Base-by-base conservation (phyloP, 225 moss, liverwort and hornwort genomes). In the Takakia lepidozioides region DNA sequence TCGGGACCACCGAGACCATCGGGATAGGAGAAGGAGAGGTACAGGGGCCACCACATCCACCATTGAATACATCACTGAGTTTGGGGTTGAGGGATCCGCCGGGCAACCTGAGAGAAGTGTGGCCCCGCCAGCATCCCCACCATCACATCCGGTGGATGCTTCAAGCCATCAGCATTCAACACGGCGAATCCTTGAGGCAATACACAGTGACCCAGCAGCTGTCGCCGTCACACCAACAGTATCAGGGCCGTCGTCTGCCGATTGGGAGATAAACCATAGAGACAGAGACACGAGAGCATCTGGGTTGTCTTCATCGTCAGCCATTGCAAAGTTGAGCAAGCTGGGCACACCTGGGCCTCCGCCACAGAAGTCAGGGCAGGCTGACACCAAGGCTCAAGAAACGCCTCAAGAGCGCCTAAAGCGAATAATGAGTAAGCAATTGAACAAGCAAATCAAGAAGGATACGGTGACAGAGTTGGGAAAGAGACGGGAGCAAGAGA, bases 21-120 rank as follows among this genome's bases (percentile, higher is more conserved):
- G 80, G 43, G 64, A 91, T 19, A 71, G 71, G 60, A 87, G 81
- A 56, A 76, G 83, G 54, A 85, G 78, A 68, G 63, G 56, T 47
- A 66, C 80, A 6, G 61, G 75, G 43, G 73, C 70, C 23, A 65
- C 78, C 17, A 78, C 85, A 51, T 75, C 98, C 25, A 87, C 87
- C 6, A 91, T 98, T 47, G 98, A 98, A 68, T 98, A 98, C 60
- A 98, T 98, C 26, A 98, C 91, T 21, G 98, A 98, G 58, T 98
- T 98, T 70, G 98, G 84, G 57, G 52, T 77, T 2, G 87, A 83
- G 51, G 85, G 75, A 54, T 70, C 72, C 54, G 84, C 74, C 19
- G 89, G 84, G 55, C 69, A 80, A 67, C 73, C 73, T 28, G 84
- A 72, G 38, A 74, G 63, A 19, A 85, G 67, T 59, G 64, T 78